Conservation (phyloP, 140 eudicot species). For the Cichorium intybus region DNA sequence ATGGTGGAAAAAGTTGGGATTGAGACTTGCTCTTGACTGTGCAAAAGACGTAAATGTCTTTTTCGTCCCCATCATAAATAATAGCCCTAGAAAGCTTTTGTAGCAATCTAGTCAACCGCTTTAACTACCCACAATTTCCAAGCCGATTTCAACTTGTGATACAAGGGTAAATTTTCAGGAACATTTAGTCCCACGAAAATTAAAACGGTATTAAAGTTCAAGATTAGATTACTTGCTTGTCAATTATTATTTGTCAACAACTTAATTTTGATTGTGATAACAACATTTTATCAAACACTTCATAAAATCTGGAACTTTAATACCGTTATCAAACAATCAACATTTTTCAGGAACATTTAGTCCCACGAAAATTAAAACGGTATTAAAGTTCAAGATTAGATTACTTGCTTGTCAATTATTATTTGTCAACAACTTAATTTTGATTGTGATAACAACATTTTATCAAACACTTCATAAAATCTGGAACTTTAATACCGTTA, state of each 20-base stretch:
- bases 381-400: not conserved
- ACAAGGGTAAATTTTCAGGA: not conserved
- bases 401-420: not conserved
- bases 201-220: not conserved
- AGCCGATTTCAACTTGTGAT: not conserved
- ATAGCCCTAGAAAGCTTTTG: not conserved
- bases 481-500: too few relatives aligned
- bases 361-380: not conserved
- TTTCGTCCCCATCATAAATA: too few relatives aligned
- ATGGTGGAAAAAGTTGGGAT: not conserved
- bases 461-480: not conserved
- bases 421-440: not conserved
- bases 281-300: not conserved
- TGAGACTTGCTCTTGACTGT: too few relatives aligned
- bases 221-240: not conserved
- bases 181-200: not conserved
- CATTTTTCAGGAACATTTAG: not conserved
- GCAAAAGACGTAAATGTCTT: too few relatives aligned
- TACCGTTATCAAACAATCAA: too few relatives aligned
- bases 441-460: not conserved
- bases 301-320: too few relatives aligned
- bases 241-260: not conserved
- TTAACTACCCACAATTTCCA: not conserved
- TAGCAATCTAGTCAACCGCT: too few relatives aligned
- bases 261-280: not conserved